Percentiles rank a stretch among this genome's conserved stretches.
phyloP scores from a whole-genome alignment of 495 filamentous ascomycete species.

The Neurospora sp. region DNA sequence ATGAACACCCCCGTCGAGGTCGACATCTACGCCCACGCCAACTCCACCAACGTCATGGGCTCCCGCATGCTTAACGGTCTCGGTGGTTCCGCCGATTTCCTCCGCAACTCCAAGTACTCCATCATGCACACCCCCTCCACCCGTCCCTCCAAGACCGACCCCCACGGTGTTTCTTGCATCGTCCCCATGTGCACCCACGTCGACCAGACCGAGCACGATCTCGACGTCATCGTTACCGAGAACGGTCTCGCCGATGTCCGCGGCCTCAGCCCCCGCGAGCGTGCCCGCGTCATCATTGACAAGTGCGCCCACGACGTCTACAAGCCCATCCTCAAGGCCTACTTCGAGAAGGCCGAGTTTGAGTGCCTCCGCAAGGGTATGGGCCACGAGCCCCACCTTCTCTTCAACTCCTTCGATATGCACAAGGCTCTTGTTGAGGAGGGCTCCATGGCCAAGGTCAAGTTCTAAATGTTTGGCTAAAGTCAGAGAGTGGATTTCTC shows the following conservation, averaged over 20 bases:
- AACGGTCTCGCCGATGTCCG: constrained; percentile 80
- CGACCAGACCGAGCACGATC: constrained; percentile 87
- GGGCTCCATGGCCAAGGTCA: constrained; percentile 74
- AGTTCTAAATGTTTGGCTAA: constrained; percentile 19
- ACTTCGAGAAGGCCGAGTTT: constrained; percentile 78
- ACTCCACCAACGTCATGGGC: constrained; percentile 86
- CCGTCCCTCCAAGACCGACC: constrained; percentile 73
- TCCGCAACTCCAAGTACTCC: constrained; percentile 72
- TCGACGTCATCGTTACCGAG: constrained; percentile 83
- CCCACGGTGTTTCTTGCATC: constrained; percentile 75
- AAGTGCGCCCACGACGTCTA: constrained; percentile 87
- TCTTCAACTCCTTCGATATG: constrained; percentile 83
- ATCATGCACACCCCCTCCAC: constrained; percentile 91
- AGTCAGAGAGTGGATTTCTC: neutral
- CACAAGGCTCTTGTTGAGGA: constrained; percentile 71
- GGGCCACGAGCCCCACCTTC: constrained; percentile 82
- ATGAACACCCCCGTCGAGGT: constrained; percentile 96
- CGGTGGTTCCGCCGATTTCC: constrained; percentile 81
- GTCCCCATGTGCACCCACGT: constrained; percentile 90
- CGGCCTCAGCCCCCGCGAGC: constrained; percentile 69
- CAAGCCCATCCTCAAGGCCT: constrained; percentile 69
- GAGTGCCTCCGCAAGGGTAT: constrained; percentile 81
- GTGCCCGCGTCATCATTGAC: constrained; percentile 77
- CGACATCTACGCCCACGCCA: constrained; percentile 91
- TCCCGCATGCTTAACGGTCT: constrained; percentile 87